phyloP scores from a whole-genome alignment of 2,329 filamentous ascomycete species.

The Alternaria brassicicola region DNA sequence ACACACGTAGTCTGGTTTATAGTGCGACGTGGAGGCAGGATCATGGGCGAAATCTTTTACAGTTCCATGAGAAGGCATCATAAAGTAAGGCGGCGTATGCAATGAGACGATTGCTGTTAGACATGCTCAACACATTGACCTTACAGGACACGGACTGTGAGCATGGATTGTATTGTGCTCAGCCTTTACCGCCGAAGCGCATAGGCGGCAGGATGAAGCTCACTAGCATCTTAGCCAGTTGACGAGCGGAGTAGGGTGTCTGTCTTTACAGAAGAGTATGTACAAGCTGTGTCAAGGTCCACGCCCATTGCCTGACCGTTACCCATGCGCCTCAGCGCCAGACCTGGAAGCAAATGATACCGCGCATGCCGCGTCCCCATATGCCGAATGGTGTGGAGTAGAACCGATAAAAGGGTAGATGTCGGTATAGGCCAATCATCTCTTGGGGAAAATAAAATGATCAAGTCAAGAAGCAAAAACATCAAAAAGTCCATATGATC shows the following conservation, averaged over 20 bases:
- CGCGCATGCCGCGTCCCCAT: not conserved
- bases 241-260: not conserved
- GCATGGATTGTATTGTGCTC: not conserved
- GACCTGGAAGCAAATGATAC: not conserved
- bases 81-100: not conserved
- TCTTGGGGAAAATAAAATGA: conserved; percentile 4
- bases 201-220: not conserved
- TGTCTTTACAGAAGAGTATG: conserved; percentile 1
- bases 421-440: not conserved
- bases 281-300: not conserved
- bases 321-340: not conserved
- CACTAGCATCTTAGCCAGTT: conserved; percentile 1
- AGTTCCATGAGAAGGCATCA: not conserved
- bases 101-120: not conserved
- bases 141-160: not conserved
- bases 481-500: conserved; percentile 31
- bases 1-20: too few relatives aligned
- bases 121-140: not conserved
- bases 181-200: not conserved
- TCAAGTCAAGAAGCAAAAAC: not conserved
- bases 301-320: not conserved
- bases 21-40: too few relatives aligned
- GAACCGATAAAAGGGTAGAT: not conserved
- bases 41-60: too few relatives aligned
- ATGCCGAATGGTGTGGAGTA: not conserved